Percentiles rank a stretch among this genome's conserved stretches.
Evolutionary conservation across 2,329 filamentous ascomycete genomes (phyloP).

Genomic region (Monilinia laxa): DNA sequence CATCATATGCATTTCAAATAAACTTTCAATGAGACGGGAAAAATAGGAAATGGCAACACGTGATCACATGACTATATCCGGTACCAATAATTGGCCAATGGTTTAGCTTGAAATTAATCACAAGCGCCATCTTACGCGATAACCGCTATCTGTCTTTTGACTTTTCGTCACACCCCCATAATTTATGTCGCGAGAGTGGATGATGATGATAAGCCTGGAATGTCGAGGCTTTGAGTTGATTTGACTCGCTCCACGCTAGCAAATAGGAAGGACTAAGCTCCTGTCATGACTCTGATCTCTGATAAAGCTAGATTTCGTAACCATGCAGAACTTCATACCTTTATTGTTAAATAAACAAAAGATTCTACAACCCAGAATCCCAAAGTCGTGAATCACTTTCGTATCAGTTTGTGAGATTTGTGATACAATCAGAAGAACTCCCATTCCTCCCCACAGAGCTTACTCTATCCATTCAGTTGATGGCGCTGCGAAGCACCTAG

Average conservation of each 20-base stretch:
- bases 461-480: neutral
- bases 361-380: neutral
- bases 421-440: neutral
- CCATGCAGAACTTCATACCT: neutral
- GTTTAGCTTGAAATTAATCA: neutral
- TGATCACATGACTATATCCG: constrained; percentile 12
- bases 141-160: constrained; percentile 20
- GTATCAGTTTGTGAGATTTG: neutral
- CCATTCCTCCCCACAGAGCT: no score
- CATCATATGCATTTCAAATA: neutral
- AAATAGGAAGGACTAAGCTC: neutral
- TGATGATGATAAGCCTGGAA: neutral
- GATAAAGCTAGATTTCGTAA: neutral
- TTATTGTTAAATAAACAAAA: neutral
- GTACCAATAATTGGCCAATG: constrained; percentile 9
- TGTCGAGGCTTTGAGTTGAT: neutral
- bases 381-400: neutral
- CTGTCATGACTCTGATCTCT: neutral
- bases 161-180: neutral
- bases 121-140: constrained; percentile 24
- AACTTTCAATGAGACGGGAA: neutral
- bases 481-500: neutral
- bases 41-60: neutral
- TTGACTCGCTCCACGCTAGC: constrained; percentile 7
- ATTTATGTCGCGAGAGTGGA: neutral